These are phyloP conservation scores for Sicyos baderoa DNA, from an alignment of 306 rosid genomes.

Conservation along the genomic window DNA sequence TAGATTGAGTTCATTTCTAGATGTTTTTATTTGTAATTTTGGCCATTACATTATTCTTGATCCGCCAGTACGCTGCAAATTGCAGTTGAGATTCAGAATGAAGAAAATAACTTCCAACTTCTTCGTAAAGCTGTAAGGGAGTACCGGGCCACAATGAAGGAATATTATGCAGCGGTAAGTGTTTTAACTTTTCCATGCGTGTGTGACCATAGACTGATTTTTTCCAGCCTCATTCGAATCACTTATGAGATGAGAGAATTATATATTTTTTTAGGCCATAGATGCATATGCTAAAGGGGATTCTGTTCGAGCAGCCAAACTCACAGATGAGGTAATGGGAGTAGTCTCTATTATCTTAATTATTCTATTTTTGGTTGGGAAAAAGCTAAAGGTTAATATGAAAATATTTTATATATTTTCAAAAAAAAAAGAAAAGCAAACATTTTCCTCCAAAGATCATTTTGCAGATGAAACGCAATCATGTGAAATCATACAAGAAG, in stretches of 20 bases:
- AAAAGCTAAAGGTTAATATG: too few species aligned
- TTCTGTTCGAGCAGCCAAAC: conserved; percentile 43
- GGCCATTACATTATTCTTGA: neutral
- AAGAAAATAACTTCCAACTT: conserved; percentile 50
- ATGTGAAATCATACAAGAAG: too few species aligned
- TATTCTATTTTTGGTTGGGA: too few species aligned
- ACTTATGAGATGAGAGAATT: conserved; percentile 25
- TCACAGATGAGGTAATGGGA: conserved; percentile 46
- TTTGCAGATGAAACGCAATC: too few species aligned
- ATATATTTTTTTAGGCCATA: conserved; percentile 46
- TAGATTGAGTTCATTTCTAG: neutral
- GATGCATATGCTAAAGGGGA: conserved; percentile 60
- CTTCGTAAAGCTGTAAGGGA: conserved; percentile 72
- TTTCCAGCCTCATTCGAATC: conserved; percentile 5
- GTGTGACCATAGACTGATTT: neutral
- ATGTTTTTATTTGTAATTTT: conserved; percentile 12
- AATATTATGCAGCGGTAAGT: conserved; percentile 71
- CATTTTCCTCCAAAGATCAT: too few species aligned
- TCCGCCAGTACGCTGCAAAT: conserved; percentile 13
- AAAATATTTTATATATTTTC: too few species aligned
- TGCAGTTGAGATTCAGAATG: conserved; percentile 48
- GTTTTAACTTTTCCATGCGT: conserved; percentile 4
- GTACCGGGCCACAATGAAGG: conserved; percentile 50
- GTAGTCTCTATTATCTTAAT: too few species aligned
- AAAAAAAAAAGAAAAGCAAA: too few species aligned